Evolutionary conservation across 2,329 filamentous ascomycete species (phyloP), one percentile per base, ranked within the genome.

Genomic region (Tolypocladium amazonense): DNA sequence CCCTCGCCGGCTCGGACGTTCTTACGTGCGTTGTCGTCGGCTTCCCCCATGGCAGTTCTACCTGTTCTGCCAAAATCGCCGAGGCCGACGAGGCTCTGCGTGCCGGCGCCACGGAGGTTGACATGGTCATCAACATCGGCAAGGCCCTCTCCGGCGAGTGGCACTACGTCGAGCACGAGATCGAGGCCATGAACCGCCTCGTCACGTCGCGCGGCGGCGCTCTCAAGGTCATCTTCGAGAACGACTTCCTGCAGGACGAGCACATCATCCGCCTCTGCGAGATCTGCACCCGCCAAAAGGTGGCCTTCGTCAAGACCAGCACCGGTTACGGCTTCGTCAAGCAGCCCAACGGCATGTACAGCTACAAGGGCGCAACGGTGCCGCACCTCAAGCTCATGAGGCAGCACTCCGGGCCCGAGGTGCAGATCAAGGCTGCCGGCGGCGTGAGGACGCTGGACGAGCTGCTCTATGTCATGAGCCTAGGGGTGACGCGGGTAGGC

Each of bases 141-240:
- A 84, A 85, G 64, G 82, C 75, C 0, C 75, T 85, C 0, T 72
- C 79, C 20, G 77, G 76, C 0, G 79, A 86, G 37, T 86, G 82
- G 82, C 74, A 74, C 8, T 86, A 84, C 62, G 81, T 86, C 15
- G 65, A 68, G 0, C 67, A 75, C 7, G 83, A 86, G 65, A 81
- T 86, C 56, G 66, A 69, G 0, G 65, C 68, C 37, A 70, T 86
- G 62, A 84, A 85, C 63, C 66, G 75, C 0, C 75, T 73, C 0
- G 81, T 84, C 3, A 65, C 67, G 0, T 65, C 68, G n/a, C 60
- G 71, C 8, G 77, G 76, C 0, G 79, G 76, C 0, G 27, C 30
- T 3, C 72, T 86, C 8, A 86, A 86, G 65, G 82, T 86, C 57
- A 86, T 86, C 56, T 85, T 86, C 59, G 82, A 86, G 64, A 86